These are phyloP conservation scores for Chrysoporthe cubensis DNA, from an alignment of 2,329 filamentous ascomycete species.

Conservation along the genomic window DNA sequence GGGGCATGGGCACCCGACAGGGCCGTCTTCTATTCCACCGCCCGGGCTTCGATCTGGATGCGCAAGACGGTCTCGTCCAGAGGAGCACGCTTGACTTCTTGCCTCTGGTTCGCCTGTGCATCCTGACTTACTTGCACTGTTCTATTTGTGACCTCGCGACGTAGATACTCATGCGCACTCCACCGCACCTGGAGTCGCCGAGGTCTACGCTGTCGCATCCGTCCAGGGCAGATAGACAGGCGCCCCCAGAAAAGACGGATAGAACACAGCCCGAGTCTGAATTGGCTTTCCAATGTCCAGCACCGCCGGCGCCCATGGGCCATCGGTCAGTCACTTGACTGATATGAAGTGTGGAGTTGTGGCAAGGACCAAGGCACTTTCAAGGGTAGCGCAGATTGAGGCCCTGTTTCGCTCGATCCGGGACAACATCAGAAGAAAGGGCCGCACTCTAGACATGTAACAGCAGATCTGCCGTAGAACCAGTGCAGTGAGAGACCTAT, in stretches of 20 bases:
- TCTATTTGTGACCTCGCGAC: conserved; percentile 11
- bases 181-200: conserved; percentile 11
- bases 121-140: background rate
- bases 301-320: conserved; percentile 4
- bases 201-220: conserved; percentile 16
- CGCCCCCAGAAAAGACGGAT: background rate
- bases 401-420: conserved; percentile 29
- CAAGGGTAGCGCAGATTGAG: conserved; percentile 28
- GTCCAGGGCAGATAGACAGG: conserved; percentile 9
- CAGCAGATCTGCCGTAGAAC: background rate
- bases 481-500: background rate
- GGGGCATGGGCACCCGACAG: conserved; percentile 4
- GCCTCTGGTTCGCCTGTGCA: background rate
- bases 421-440: background rate
- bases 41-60: conserved; percentile 11
- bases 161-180: conserved; percentile 19
- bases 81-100: background rate
- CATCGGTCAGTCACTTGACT: conserved; percentile 25
- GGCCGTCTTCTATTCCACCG: conserved; percentile 3
- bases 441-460: background rate
- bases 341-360: conserved; percentile 28
- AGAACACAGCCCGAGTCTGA: conserved; percentile 11
- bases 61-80: conserved; percentile 4
- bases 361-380: conserved; percentile 29
- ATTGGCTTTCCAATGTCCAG: background rate